Conservation (phyloP, 2,329 filamentous ascomycete genomes). For the Polytolypa hystricis region DNA sequence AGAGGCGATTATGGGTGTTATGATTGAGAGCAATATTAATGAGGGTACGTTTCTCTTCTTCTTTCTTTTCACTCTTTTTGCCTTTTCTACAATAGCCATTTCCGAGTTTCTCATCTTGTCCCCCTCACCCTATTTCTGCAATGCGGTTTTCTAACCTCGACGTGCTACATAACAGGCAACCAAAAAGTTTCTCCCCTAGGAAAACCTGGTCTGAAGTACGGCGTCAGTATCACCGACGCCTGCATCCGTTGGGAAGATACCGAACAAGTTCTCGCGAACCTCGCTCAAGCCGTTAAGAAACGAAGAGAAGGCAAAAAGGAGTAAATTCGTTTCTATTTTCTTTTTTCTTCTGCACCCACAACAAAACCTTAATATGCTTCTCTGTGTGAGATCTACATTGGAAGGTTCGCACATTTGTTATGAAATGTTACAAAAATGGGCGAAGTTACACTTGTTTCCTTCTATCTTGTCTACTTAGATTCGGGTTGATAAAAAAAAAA, state of each 20-base stretch:
- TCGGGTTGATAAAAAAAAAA: no score
- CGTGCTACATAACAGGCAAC: slow-evolving; percentile 42
- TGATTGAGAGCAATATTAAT: slow-evolving; percentile 97
- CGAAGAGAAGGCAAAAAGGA: slow-evolving; percentile 29
- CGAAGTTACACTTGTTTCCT: no score
- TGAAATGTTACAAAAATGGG: no score
- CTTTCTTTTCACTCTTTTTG: neutral
- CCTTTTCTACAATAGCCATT: neutral
- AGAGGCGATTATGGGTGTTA: slow-evolving; percentile 83
- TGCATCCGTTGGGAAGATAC: slow-evolving; percentile 95
- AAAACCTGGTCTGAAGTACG: slow-evolving; percentile 75
- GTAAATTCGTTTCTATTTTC: no score
- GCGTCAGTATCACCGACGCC: slow-evolving; percentile 93
- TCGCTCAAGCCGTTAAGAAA: slow-evolving; percentile 70
- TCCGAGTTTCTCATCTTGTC: neutral
- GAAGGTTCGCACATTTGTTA: no score
- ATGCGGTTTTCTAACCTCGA: neutral
- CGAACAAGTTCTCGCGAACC: slow-evolving; percentile 59
- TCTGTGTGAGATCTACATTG: no score
- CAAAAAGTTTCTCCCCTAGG: slow-evolving; percentile 89
- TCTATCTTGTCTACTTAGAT: no score
- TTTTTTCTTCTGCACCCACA: no score
- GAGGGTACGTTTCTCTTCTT: slow-evolving; percentile 50
- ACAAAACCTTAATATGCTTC: no score
- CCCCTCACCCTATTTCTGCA: neutral